Percentiles rank a stretch among this genome's conserved stretches.
Evolutionary conservation across 441 rosid genomes (phyloP).

Genomic region (Francoa sonchifolia): DNA sequence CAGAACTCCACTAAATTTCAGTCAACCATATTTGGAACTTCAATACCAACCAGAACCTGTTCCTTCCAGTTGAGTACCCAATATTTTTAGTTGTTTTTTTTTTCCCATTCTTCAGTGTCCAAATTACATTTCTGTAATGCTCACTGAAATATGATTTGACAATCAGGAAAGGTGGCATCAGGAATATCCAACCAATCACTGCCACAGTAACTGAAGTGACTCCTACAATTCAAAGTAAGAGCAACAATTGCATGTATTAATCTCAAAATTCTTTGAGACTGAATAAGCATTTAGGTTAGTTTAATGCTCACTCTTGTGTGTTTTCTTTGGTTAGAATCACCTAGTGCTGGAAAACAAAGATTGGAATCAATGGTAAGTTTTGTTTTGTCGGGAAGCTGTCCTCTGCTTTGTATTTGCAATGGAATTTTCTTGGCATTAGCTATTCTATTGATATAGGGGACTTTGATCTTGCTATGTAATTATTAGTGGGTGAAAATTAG

Average conservation of each 20-base stretch:
- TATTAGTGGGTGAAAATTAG: background rate
- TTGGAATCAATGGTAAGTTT: slow-evolving; percentile 83
- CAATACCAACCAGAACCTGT: slow-evolving; percentile 28
- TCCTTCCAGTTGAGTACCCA: slow-evolving; percentile 45
- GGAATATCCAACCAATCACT: slow-evolving; percentile 48
- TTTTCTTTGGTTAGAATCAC: slow-evolving; percentile 30
- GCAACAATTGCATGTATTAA: background rate
- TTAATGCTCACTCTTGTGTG: slow-evolving; percentile 8
- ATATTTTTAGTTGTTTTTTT: background rate
- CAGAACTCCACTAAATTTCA: slow-evolving; percentile 18
- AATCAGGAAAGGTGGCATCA: slow-evolving; percentile 30
- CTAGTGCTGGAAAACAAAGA: slow-evolving; percentile 46
- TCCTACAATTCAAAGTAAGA: slow-evolving; percentile 47
- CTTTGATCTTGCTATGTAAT: background rate
- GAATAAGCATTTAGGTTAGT: background rate
- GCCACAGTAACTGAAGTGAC: slow-evolving; percentile 75
- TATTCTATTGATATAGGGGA: background rate
- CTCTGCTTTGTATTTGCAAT: slow-evolving; percentile 1
- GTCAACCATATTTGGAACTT: slow-evolving; percentile 29
- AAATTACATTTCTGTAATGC: slow-evolving; percentile 1
- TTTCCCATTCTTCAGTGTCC: too few relatives aligned
- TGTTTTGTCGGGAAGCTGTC: background rate
- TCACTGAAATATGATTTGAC: background rate
- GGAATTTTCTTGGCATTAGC: background rate
- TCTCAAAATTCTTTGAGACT: background rate